phyloP scores from a whole-genome alignment of 768 basidiomycete species.

The Boletus bicolor region DNA sequence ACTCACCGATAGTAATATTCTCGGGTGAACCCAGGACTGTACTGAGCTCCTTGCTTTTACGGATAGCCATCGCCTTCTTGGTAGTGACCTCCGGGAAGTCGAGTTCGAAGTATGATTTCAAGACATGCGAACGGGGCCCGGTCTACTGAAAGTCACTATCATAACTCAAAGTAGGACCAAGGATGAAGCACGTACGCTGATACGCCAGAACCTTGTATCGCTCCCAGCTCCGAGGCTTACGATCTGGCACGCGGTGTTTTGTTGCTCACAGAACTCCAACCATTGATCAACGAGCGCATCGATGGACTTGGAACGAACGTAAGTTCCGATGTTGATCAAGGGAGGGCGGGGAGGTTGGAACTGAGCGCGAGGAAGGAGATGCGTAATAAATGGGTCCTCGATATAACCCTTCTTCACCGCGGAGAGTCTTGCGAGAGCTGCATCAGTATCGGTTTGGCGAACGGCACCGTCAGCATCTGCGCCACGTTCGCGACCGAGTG shows the following conservation, averaged over 20 bases:
- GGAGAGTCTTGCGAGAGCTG: slow-evolving; percentile 80
- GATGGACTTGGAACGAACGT: slow-evolving; percentile 76
- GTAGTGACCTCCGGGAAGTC: slow-evolving; percentile 87
- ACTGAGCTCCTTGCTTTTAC: slow-evolving; percentile 51
- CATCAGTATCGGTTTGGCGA: slow-evolving; percentile 80
- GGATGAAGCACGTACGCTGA: slow-evolving; percentile 56
- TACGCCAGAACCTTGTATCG: slow-evolving; percentile 92
- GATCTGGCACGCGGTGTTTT: slow-evolving; percentile 67
- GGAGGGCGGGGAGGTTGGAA: slow-evolving; percentile 65
- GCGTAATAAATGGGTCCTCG: slow-evolving; percentile 65
- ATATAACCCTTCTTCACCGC: slow-evolving; percentile 81
- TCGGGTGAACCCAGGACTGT: slow-evolving; percentile 20
- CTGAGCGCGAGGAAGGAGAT: slow-evolving; percentile 67
- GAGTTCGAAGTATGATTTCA: slow-evolving; percentile 76
- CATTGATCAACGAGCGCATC: slow-evolving; percentile 73
- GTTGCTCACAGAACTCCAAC: slow-evolving; percentile 43
- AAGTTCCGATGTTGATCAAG: slow-evolving; percentile 94
- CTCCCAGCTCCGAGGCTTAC: slow-evolving; percentile 95
- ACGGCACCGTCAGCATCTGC: slow-evolving; percentile 58
- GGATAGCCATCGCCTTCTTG: slow-evolving; percentile 79
- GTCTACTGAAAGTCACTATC: slow-evolving; percentile 42
- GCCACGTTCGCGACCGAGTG: slow-evolving; percentile 16
- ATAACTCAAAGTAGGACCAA: slow-evolving; percentile 6
- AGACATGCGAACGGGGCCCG: slow-evolving; percentile 44
- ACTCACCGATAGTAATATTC: slow-evolving; percentile 16